These are phyloP conservation scores for Beauveria sp. DNA, from an alignment of 2,329 filamentous ascomycete species.

Conservation along the genomic window DNA sequence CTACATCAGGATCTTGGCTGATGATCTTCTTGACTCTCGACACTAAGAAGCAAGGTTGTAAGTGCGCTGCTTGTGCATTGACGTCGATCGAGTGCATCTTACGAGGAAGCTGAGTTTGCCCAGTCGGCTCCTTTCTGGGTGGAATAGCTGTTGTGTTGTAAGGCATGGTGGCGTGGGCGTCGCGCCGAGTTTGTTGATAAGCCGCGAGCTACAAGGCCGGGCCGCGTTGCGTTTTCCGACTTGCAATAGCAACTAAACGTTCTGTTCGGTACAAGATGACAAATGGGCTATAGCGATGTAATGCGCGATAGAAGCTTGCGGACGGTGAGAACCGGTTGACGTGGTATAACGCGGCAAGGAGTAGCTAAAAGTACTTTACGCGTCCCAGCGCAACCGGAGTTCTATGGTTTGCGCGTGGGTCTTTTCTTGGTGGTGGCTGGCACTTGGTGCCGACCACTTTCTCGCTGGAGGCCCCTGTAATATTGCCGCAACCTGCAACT, in stretches of 20 bases:
- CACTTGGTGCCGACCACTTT: background rate
- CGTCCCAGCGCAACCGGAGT: background rate
- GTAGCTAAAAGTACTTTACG: slow-evolving; percentile 6
- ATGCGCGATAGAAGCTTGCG: background rate
- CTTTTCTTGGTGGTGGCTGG: background rate
- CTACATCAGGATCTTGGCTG: slow-evolving; percentile 75
- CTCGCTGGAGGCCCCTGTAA: slow-evolving; percentile 14
- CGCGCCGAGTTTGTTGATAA: background rate
- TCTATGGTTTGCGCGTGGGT: background rate
- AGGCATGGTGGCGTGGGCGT: slow-evolving; percentile 52
- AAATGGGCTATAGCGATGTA: background rate
- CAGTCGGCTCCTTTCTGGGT: slow-evolving; percentile 73
- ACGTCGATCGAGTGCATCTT: slow-evolving; percentile 28
- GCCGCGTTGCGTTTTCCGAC: background rate
- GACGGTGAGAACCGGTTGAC: background rate
- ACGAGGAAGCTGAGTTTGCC: slow-evolving; percentile 80
- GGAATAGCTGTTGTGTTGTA: slow-evolving; percentile 83
- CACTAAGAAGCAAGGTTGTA: slow-evolving; percentile 44
- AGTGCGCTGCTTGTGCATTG: background rate
- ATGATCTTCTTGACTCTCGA: slow-evolving; percentile 96
- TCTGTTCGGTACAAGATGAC: background rate
- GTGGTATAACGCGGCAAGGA: background rate
- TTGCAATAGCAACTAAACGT: background rate
- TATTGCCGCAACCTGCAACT: slow-evolving; percentile 2
- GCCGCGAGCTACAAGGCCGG: too few relatives aligned